These are phyloP conservation scores for Benincasa hispida DNA, from an alignment of 306 rosid genomes.

Conservation along the genomic window DNA sequence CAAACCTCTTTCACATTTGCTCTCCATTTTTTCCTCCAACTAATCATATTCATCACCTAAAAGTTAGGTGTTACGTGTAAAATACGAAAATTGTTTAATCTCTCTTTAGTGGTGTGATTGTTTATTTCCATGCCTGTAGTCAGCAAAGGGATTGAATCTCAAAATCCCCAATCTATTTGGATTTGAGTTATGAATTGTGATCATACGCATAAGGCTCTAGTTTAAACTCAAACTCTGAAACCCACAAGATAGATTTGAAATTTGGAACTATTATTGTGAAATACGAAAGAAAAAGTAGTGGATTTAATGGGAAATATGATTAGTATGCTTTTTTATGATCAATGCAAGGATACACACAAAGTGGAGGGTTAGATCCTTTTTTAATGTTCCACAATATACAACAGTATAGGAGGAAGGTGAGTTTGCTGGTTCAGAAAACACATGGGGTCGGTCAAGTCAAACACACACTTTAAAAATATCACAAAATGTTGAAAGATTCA, in stretches of 20 bases:
- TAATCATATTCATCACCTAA: background rate
- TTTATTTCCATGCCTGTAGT: background rate
- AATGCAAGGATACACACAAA: background rate
- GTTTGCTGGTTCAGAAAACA: background rate
- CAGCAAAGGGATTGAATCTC: background rate
- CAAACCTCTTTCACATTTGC: background rate
- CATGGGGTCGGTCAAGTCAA: background rate
- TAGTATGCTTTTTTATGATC: background rate
- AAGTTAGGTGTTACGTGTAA: slow-evolving; percentile 3
- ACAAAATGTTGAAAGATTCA: background rate
- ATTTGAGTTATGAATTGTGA: slow-evolving; percentile 1
- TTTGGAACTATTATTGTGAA: background rate
- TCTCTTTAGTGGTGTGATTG: background rate
- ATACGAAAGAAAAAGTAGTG: background rate
- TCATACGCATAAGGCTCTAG: background rate
- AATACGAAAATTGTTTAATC: background rate
- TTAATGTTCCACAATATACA: slow-evolving; percentile 8
- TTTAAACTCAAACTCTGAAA: background rate
- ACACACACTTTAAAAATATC: background rate
- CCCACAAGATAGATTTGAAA: background rate
- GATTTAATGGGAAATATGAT: background rate
- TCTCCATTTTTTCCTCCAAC: background rate
- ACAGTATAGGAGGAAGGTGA: slow-evolving; percentile 1
- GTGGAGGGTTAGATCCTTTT: slow-evolving; percentile 2
- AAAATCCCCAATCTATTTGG: background rate